A percentile compares a stretch with the other conserved stretches of the same genome.
Evolutionary conservation across 371 early-diverging fungal species (phyloP).

Genomic region (Nematocida sp.): DNA sequence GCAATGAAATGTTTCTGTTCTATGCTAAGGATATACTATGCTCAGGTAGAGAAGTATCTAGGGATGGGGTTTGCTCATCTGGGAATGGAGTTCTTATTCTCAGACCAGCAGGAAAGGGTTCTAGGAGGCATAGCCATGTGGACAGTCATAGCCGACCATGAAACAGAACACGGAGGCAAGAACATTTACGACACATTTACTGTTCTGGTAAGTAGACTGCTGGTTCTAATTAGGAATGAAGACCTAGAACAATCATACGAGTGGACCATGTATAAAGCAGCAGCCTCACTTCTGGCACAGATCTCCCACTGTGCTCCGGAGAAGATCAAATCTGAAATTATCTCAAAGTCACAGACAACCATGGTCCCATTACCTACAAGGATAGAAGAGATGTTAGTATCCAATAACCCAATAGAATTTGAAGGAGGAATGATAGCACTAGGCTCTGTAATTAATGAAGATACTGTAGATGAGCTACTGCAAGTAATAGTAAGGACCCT

Average conservation of each 20-base stretch:
- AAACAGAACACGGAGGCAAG: slow-evolving; percentile 1
- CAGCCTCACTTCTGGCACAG: slow-evolving; percentile 51
- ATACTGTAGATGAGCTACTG: background rate
- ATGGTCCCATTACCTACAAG: background rate
- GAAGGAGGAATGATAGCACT: slow-evolving; percentile 60
- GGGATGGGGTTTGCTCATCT: slow-evolving; percentile 33
- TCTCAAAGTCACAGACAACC: slow-evolving; percentile 10
- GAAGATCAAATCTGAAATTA: slow-evolving; percentile 25
- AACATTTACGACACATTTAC: slow-evolving; percentile 30
- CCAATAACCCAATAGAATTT: slow-evolving; percentile 7
- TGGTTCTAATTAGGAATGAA: slow-evolving; percentile 37
- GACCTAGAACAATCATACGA: slow-evolving; percentile 51
- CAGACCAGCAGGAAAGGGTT: slow-evolving; percentile 27
- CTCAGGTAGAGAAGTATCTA: slow-evolving; percentile 20
- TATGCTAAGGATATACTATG: slow-evolving; percentile 48
- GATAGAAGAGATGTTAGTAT: slow-evolving; percentile 35
- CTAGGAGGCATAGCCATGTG: slow-evolving; percentile 60
- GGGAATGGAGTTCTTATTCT: slow-evolving; percentile 43
- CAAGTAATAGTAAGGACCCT: slow-evolving; percentile 15
- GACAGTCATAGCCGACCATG: slow-evolving; percentile 53
- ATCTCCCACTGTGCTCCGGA: slow-evolving; percentile 23
- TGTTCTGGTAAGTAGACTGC: slow-evolving; percentile 20
- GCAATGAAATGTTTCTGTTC: slow-evolving; percentile 52
- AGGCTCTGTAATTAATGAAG: slow-evolving; percentile 51
- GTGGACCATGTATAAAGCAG: slow-evolving; percentile 60